Evolutionary conservation across 2,329 filamentous ascomycete genomes (phyloP), one percentile per base, ranked within the genome.

Genomic region (Pyrenophora tritici-repentis): DNA sequence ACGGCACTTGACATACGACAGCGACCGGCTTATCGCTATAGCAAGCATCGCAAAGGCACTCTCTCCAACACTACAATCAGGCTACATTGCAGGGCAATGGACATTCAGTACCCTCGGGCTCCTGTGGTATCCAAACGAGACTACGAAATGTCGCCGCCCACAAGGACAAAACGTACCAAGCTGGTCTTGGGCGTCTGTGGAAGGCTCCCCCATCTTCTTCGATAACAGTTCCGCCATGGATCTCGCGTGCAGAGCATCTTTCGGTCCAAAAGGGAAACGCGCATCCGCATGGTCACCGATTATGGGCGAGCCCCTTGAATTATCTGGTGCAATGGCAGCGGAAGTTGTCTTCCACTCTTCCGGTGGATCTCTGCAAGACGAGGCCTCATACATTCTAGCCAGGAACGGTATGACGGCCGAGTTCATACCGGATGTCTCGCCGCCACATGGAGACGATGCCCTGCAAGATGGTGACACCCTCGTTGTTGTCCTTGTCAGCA

Each of bases 31-130:
- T 1, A 44, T 67, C 12, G 68, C 68, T 2, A 71, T 72, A 17
- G 58, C 64, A 14, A 65, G 61, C 6, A 55, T 73, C n/a, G 70
- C 71, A 6, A 67, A 67, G 44, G 55, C 58, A 38, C 42, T 72
- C 2, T 61, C 58, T 7, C 53, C 57, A 6, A 54, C 56, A 20
- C 58, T 71, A 1, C 56, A 65, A 14, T 69, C 67, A 12, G 65
- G 67, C 14, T 73, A 73, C 48, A 63, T 73, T 22, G 71, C 68
- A 18, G 71, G 71, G 10, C 71, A 72, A 38, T 73, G 70, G 70
- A 71, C 68, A 1, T 71, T 62, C 47, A 71, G 62, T 39, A 71
- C 65, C 3, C 61, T 73, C 6, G 63, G 61, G 14, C 56, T 73
- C 4, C 63, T 73, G 2, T 73, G 70, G 70, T 69, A 73, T 52